Evolutionary conservation across 2,329 filamentous ascomycete species (phyloP), one percentile per base, ranked within the genome.

Genomic region (Aplosporella prunicola): DNA sequence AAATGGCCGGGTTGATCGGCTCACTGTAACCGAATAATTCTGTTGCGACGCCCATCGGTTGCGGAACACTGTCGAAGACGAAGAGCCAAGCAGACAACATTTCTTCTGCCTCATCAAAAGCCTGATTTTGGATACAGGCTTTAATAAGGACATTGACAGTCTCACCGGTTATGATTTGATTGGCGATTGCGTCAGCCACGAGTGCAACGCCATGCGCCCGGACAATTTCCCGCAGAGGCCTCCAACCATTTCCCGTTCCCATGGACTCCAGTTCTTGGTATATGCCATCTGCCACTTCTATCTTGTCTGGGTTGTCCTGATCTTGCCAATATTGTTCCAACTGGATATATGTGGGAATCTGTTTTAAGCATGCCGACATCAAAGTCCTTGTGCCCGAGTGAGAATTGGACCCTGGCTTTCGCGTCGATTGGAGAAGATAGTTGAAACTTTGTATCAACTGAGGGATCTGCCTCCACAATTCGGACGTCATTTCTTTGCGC

Each of bases 311-410:
- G 25, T 44, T 46, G 20, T 57, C 53, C 9, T 57, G 44, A 14
- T 51, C 45, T 5, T 53, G 53, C 42, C 59, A 62, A 24, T 60
- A 38, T 24, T 61, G 56, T 31, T 64, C 60, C 2, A 58, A 46
- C 18, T 51, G 52, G 20, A 67, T 62, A 29, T 64, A 64, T 9
- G 49, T 49, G 1, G 64, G 62, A 9, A 67, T 49, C 32, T 55
- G 53, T 9, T 54, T 52, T 20, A 67, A 43, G 36, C 64, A 67
- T 3, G 53, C 54, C 6, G 46, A 45, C 40, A 61, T 49, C 6
- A 67, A 48, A 3, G 61, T 61, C 9, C 56, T 44, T 4, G 60
- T 50, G 13, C 63, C 37, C n/a, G n/a, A n/a, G n/a, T n/a, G n/a
- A n/a, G n/a, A n/a, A n/a, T n/a, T n/a, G n/a, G n/a, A n/a, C n/a